A percentile compares a stretch with the other conserved stretches of the same genome.
Evolutionary conservation across 192 early-diverging fungal genomes (phyloP).

Genomic region (Coemansia sp.): DNA sequence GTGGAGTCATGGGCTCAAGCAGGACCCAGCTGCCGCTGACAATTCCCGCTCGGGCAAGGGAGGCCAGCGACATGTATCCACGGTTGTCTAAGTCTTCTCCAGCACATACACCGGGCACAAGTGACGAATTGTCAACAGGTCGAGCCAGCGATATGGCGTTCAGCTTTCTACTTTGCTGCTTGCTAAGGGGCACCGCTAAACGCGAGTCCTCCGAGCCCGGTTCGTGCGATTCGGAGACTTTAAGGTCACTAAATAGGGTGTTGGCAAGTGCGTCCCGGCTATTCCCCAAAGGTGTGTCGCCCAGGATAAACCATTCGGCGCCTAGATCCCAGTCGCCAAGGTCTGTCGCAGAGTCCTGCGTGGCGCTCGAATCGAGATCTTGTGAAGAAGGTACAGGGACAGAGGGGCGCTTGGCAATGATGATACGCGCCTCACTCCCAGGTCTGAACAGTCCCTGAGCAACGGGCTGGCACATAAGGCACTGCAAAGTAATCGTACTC

Average conservation of each 20-base stretch:
- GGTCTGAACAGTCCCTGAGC: constrained; percentile 21
- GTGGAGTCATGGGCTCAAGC: constrained; percentile 1
- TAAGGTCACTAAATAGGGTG: constrained; percentile 12
- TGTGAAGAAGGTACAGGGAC: neutral
- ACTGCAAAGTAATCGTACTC: constrained; percentile 11
- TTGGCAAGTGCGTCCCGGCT: constrained; percentile 13
- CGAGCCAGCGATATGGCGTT: constrained; percentile 8
- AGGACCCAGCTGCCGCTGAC: constrained; percentile 47
- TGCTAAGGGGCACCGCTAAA: neutral
- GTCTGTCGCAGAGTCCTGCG: neutral
- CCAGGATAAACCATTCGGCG: constrained; percentile 51
- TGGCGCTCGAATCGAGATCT: neutral
- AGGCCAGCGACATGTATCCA: constrained; percentile 35
- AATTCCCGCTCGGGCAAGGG: constrained; percentile 34
- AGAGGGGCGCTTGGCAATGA: constrained; percentile 18
- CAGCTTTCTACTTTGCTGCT: neutral
- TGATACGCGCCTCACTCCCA: constrained; percentile 14
- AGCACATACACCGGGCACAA: constrained; percentile 15
- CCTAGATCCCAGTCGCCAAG: constrained; percentile 33
- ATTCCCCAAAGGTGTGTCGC: constrained; percentile 16
- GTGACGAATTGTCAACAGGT: constrained; percentile 12
- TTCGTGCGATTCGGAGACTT: neutral
- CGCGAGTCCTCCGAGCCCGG: neutral
- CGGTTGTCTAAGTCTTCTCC: constrained; percentile 36
- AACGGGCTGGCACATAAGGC: constrained; percentile 50